Evolutionary conservation across 2,329 filamentous ascomycete genomes (phyloP), one percentile per base, ranked within the genome.

Genomic region (Xylaria sp.): DNA sequence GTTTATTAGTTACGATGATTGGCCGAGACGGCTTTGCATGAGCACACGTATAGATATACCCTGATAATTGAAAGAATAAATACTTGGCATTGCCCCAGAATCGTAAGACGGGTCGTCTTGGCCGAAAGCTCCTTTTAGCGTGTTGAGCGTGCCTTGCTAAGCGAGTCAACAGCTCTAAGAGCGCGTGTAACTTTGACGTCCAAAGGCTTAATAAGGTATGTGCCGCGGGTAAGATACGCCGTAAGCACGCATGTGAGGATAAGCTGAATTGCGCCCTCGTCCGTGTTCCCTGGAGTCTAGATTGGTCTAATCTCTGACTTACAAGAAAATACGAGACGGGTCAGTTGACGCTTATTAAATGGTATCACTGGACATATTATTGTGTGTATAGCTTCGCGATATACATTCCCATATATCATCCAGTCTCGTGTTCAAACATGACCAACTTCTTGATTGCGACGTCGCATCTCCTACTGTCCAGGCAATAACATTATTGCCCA

Each of bases 21-120:
- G 25, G 34, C 44, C 18, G 32, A 48, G 15, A 63, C 15, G 25
- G 28, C 28, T 52, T 52, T 68, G 60, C 56, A 65, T 55, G 52
- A 37, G 34, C 28, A 34, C 34, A n/a, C 18, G 54, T 7, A 62
- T 61, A 66, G 52, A 62, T 61, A 67, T 61, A 66, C 63, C 65
- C 68, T 39, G 25, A 65, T 68, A 48, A 39, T 59, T 66, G 15
- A 65, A 60, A 62, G 10, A 66, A 57, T 46, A 28, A 28, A 28
- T 28, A 62, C 15, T 23, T 52, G 5, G 52, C 12, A 18, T 57
- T 52, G 32, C 15, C 25, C 51, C 41, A 13, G 4, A 32, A 63
- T 55, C 28, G 10, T 37, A 34, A 18, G 10, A 34, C 13, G n/a
- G 50, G 15, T 9, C 37, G 10, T 28, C 20, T 12, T 13, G 20